Evolutionary conservation across 2,329 filamentous ascomycete genomes (phyloP), one percentile per base, ranked within the genome.

Genomic region (Periconia macrospinosa): DNA sequence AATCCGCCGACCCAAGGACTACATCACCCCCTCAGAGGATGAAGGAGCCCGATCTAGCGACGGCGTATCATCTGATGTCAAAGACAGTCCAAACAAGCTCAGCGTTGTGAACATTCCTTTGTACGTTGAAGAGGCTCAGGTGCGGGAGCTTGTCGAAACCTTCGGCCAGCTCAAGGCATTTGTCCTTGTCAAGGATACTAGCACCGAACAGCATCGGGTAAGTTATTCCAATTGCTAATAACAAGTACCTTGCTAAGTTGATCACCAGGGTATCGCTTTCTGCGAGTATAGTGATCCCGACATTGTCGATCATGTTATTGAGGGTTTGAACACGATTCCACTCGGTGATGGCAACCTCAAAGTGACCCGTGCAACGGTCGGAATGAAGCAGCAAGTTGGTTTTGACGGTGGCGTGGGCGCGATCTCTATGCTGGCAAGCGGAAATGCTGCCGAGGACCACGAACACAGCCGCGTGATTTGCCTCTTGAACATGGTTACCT

Each of bases 401-500:
- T 84, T 96, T 41, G 94, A 99, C 69, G 95, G 97, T 83, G 91
- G 93, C 51, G 93, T 99, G 58, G 95, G 94, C 64, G 94, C 94
- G 58, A 97, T 99, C 87, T 96, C 92, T 47, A 92, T 97, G 84
- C 89, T 99, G 65, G 94, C 94, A 37, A 92, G 93, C 53, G 96
- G 94, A 18, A 91, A 87, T 2, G 89, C 90, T 37, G 83, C 83
- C 52, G 89, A 92, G 55, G 57, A 64, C 33, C 80, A 89, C 33
- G 92, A 96, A 63, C 86, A 88, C 55, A 90, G 90, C 60, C 85
- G 90, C 52, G 93, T 99, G 15, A 74, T 99, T 56, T 93, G 96
- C 76, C 80, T 99, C 57, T 84, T 99, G 69, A 99, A 99, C 79
- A 99, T 99, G 94, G 93, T 99, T 35, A 99, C 94, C 0, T 83